Evolutionary conservation across 192 early-diverging fungal species (phyloP).

Genomic region (Oehlia diaphana): DNA sequence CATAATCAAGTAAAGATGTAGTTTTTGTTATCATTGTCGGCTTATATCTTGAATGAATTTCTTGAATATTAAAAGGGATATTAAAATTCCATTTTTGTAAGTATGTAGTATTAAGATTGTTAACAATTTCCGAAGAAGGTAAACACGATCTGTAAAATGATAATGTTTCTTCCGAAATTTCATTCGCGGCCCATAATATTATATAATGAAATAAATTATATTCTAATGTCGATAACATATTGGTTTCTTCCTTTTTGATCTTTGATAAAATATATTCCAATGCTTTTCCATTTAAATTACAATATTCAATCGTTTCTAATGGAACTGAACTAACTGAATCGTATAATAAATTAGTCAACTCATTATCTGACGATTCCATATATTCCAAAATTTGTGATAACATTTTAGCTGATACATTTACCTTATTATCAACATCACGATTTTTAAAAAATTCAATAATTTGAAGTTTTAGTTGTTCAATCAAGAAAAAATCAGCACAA

Average conservation of each 20-base stretch:
- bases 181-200: background rate
- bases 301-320: background rate
- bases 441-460: background rate
- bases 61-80: background rate
- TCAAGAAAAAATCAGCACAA: background rate
- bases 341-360: background rate
- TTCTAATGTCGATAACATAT: background rate
- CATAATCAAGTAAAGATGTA: background rate
- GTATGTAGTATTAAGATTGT: background rate
- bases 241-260: background rate
- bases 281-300: background rate
- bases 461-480: background rate
- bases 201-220: constrained; percentile 6
- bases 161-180: background rate
- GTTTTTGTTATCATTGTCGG: background rate
- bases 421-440: background rate
- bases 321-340: background rate
- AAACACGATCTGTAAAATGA: background rate
- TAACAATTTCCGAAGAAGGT: background rate
- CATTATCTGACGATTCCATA: background rate
- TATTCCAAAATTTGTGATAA: background rate
- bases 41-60: background rate
- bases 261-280: background rate
- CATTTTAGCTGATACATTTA: background rate
- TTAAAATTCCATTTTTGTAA: background rate